These are phyloP conservation scores for Rubus idaeus DNA, from an alignment of 306 rosid genomes.

Conservation along the genomic window DNA sequence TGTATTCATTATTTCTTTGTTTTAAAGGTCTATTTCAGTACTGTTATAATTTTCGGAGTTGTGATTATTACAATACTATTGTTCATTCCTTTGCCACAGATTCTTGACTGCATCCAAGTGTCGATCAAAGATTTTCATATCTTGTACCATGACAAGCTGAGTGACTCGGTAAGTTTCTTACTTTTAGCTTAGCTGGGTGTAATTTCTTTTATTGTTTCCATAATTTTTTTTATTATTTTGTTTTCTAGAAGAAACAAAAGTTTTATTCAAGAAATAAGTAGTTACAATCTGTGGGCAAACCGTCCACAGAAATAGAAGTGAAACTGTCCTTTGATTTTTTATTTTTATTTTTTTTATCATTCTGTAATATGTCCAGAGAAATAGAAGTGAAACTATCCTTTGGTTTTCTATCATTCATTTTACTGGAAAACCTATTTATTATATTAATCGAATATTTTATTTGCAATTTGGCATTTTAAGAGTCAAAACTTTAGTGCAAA, in stretches of 20 bases:
- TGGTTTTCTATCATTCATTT: neutral
- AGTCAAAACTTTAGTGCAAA: neutral
- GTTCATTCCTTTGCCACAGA: conserved; percentile 33
- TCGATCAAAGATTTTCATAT: conserved; percentile 75
- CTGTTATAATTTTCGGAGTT: neutral
- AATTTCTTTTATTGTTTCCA: neutral
- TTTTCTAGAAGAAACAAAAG: neutral
- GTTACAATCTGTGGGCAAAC: neutral
- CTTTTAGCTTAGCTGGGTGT: conserved; percentile 9
- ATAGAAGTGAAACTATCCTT: neutral
- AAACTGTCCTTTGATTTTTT: neutral
- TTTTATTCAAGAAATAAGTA: neutral
- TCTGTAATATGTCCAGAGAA: neutral
- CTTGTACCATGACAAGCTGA: conserved; percentile 51
- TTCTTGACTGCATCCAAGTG: conserved; percentile 92
- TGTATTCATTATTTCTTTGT: conserved; percentile 1
- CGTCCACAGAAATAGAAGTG: neutral
- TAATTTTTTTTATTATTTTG: neutral
- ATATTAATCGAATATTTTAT: neutral
- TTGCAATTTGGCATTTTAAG: neutral
- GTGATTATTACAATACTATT: conserved; percentile 17
- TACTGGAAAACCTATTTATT: too few species aligned
- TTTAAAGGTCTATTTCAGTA: neutral
- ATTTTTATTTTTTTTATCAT: too few species aligned
- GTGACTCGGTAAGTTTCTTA: conserved; percentile 51